Evolutionary conservation across 768 basidiomycete genomes (phyloP), one percentile per base, ranked within the genome.

Genomic region (Podaxis rugospora): DNA sequence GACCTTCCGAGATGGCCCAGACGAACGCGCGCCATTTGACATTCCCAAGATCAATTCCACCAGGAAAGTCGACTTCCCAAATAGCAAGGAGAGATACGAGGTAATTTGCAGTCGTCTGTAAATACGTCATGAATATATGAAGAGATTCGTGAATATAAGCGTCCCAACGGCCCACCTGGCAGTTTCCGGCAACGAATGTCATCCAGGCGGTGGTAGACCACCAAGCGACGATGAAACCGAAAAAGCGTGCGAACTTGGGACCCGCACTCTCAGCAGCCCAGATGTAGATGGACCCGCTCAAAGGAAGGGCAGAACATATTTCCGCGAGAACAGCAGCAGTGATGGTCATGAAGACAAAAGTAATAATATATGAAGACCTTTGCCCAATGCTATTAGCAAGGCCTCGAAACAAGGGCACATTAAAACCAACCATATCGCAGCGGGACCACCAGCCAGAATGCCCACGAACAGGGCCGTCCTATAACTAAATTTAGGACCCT

Each of bases 171-270:
- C 82, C 37, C 49, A 89, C 93, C 77, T 94, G 92, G 61, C 90
- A 93, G 68, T 93, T 95, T 27, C 89, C 85, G 7, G 94, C 94
- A 42, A 86, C 81, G 66, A 95, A 96, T 0, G 94, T 95, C 84
- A 93, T 93, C 94, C 94, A 96, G n/a, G 93, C 94, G 1, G 93
- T 94, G 61, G 87, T 88, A 13, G 91, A 80, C 93, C 93, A 96
- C 90, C 91, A 96, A 32, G 93, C 93, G 14, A 95, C 93, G 59
- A 93, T 72, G 75, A 95, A 93, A 0, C 92, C 93, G 64, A 93
- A 84, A 73, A 95, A 89, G 37, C 94, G 82, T 2, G 87, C 92
- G 67, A 92, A 87, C 66, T 91, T 92, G 4, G 87, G 87, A 1
- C 94, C 94, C 4, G 92, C 94, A 67, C 92, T 93, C 69, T 93